A percentile compares a stretch with the other conserved stretches of the same genome.
These are phyloP conservation scores for Neofusicoccum laricinum DNA, from an alignment of 2,329 filamentous ascomycete species.

Conservation along the genomic window DNA sequence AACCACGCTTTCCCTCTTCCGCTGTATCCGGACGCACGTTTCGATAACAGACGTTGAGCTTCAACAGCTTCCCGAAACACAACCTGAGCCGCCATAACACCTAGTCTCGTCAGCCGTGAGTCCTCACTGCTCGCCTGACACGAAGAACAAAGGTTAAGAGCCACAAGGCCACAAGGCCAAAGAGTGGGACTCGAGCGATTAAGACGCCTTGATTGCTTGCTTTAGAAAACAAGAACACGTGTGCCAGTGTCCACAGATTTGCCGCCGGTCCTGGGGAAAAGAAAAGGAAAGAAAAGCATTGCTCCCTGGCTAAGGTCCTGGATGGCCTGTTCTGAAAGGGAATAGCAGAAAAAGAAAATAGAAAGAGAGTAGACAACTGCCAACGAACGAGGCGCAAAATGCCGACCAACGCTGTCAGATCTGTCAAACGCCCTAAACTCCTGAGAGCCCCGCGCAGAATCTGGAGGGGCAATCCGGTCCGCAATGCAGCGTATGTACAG, in stretches of 20 bases:
- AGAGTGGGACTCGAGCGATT: not conserved
- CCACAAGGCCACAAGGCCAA: not conserved
- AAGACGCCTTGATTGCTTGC: constrained; percentile 3
- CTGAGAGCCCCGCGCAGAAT: not conserved
- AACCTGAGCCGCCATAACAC: not conserved
- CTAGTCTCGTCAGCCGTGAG: not conserved
- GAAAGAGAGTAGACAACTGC: not conserved
- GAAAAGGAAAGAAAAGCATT: not conserved
- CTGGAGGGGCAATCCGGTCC: not conserved
- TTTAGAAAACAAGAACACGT: not conserved
- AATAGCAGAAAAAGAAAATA: not conserved
- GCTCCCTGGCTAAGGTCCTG: not conserved
- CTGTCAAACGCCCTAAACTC: not conserved
- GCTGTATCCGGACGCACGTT: not conserved
- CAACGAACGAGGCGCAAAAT: not conserved
- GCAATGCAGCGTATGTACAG: constrained; percentile 12
- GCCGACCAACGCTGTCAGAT: not conserved
- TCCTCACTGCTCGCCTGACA: not conserved
- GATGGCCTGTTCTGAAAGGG: not conserved
- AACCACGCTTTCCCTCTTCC: not conserved
- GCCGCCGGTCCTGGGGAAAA: not conserved
- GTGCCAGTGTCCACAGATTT: not conserved
- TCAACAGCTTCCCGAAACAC: not conserved
- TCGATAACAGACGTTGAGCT: not conserved
- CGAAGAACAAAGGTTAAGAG: not conserved